Percentiles rank a stretch among this genome's conserved stretches.
Conservation (phyloP, 164 flowering plant species). For the Chimonanthus salicifolius region DNA sequence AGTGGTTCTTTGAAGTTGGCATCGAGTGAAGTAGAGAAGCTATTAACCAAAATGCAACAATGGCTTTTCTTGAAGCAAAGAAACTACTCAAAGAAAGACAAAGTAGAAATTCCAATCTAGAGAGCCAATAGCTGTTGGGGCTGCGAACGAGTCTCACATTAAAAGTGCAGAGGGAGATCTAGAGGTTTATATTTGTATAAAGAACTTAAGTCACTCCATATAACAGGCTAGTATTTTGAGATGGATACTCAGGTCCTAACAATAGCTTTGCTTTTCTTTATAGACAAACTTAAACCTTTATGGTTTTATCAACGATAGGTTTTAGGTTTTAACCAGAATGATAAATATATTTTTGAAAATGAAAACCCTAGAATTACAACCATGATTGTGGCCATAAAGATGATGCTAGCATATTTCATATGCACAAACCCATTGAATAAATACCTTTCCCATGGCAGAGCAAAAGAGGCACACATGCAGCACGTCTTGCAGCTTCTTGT, state of each 20-base stretch:
- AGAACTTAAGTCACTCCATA: neutral
- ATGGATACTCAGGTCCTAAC: neutral
- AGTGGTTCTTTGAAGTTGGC: too few species aligned
- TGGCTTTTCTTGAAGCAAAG: neutral
- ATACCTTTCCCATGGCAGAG: constrained; percentile 82
- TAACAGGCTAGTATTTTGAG: too few species aligned
- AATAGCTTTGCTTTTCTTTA: neutral
- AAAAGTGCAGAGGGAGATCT: too few species aligned
- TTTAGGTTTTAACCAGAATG: neutral
- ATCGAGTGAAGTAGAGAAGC: neutral
- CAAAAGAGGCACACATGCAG: constrained; percentile 78
- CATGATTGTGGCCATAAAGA: neutral
- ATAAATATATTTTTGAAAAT: too few species aligned
- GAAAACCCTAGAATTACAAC: neutral
- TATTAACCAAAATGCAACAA: neutral
- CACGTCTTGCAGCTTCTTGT: constrained; percentile 77
- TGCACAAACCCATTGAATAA: constrained; percentile 8
- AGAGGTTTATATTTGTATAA: too few species aligned
- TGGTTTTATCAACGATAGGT: neutral
- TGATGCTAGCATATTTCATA: neutral
- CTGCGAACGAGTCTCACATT: too few species aligned
- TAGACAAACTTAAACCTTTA: neutral
- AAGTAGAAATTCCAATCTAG: neutral
- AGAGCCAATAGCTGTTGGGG: neutral
- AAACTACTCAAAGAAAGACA: too few species aligned